A percentile compares a stretch with the other conserved stretches of the same genome.
Conservation (phyloP, 2,329 filamentous ascomycete species). For the Microsporum ferrugineum region DNA sequence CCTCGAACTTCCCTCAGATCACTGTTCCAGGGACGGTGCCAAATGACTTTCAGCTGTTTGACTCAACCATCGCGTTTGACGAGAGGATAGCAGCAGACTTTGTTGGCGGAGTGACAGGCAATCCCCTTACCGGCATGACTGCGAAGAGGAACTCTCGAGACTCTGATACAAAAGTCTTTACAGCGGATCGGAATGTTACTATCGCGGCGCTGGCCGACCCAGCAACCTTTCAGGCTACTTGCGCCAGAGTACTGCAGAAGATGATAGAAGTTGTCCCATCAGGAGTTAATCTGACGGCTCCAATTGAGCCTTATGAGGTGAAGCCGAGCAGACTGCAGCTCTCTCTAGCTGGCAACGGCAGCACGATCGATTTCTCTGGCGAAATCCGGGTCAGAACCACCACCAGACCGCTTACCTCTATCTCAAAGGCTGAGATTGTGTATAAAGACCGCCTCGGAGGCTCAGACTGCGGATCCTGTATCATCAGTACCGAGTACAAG, state of each 20-base stretch:
- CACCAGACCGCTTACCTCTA: slow-evolving; percentile 1
- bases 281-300: slow-evolving; percentile 7
- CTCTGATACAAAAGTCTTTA: slow-evolving; percentile 11
- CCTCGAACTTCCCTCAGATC: slow-evolving; percentile 10
- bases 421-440: slow-evolving; percentile 7
- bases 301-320: slow-evolving; percentile 11
- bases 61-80: slow-evolving; percentile 8
- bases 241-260: slow-evolving; percentile 9
- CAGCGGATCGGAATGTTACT: slow-evolving; percentile 9
- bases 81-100: slow-evolving; percentile 11
- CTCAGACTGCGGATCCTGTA: slow-evolving; percentile 8
- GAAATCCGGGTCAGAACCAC: slow-evolving; percentile 11
- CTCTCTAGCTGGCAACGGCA: slow-evolving; percentile 9
- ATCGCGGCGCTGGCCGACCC: slow-evolving; percentile 7
- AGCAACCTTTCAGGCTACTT: slow-evolving; percentile 5
- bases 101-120: slow-evolving; percentile 1
- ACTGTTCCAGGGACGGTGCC: slow-evolving; percentile 2
- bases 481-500: slow-evolving; percentile 8
- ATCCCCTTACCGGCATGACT: slow-evolving; percentile 6
- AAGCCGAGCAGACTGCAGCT: slow-evolving; percentile 9
- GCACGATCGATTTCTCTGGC: slow-evolving; percentile 8
- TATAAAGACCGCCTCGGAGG: slow-evolving; percentile 9
- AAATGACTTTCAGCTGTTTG: slow-evolving; percentile 10
- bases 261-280: slow-evolving; percentile 13
- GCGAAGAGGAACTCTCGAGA: slow-evolving; percentile 10